Evolutionary conservation across 2,329 filamentous ascomycete genomes (phyloP).

Genomic region (Beauveria sp.): DNA sequence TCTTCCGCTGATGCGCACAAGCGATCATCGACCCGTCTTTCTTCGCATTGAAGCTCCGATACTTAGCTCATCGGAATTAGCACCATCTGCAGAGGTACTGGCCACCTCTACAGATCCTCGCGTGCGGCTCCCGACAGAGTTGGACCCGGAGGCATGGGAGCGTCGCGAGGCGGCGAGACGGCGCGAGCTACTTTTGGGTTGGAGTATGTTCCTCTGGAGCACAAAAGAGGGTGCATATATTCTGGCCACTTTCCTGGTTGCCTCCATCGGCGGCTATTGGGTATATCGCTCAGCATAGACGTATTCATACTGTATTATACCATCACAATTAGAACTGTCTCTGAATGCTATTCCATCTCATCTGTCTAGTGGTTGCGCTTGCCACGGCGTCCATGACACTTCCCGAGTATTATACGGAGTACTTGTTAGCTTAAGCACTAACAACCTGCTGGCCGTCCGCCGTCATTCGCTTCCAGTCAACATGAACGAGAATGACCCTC

Average conservation of each 20-base stretch:
- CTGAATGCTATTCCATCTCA: neutral
- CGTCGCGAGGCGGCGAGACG: conserved; percentile 38
- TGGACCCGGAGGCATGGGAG: conserved; percentile 49
- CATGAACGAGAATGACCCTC: neutral
- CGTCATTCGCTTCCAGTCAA: neutral
- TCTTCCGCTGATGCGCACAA: conserved; percentile 70
- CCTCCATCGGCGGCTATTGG: conserved; percentile 41
- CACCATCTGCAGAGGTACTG: conserved; percentile 22
- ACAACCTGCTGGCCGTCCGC: neutral
- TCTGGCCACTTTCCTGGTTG: conserved; percentile 33
- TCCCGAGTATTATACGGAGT: neutral
- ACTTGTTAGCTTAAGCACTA: neutral
- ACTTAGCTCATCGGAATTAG: conserved; percentile 32
- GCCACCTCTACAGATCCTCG: conserved; percentile 32
- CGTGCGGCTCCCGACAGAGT: conserved; percentile 38
- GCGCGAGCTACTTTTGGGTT: conserved; percentile 42
- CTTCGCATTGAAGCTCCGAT: conserved; percentile 62
- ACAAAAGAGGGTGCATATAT: conserved; percentile 42
- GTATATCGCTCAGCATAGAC: conserved; percentile 16
- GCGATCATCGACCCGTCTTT: conserved; percentile 81
- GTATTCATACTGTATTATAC: neutral
- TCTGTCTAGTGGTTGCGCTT: neutral
- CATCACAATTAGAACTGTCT: neutral
- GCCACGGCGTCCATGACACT: neutral
- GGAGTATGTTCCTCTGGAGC: conserved; percentile 47